Percentiles rank a stretch among this genome's conserved stretches.
Conservation (phyloP, 768 basidiomycete genomes). For the Nevesoporus exiguus region DNA sequence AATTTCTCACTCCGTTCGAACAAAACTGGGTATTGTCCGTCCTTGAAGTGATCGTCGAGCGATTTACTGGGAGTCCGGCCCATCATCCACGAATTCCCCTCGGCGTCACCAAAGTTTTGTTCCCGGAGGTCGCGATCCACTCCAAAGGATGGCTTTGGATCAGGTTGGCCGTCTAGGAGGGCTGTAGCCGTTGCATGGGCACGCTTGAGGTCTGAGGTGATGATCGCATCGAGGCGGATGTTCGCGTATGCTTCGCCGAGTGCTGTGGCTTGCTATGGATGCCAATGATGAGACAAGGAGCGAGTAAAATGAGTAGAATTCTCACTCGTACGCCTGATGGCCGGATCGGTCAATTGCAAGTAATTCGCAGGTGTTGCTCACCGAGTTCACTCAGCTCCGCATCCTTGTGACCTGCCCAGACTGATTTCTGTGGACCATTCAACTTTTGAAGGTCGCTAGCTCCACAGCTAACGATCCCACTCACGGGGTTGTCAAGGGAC, state of each 20-base stretch:
- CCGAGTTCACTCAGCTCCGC: slow-evolving; percentile 74
- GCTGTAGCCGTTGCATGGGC: slow-evolving; percentile 59
- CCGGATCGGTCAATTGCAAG: slow-evolving; percentile 2
- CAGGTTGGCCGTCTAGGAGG: slow-evolving; percentile 45
- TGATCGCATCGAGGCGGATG: slow-evolving; percentile 50
- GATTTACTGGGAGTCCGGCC: slow-evolving; percentile 27
- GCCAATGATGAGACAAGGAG: neutral
- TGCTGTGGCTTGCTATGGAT: slow-evolving; percentile 59
- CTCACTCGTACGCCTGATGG: slow-evolving; percentile 54
- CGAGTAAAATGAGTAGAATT: neutral
- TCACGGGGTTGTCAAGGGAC: slow-evolving; percentile 70
- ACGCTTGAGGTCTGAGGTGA: slow-evolving; percentile 66
- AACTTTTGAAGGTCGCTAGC: neutral
- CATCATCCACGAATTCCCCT: slow-evolving; percentile 51
- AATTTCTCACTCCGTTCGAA: slow-evolving; percentile 48
- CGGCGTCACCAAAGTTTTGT: slow-evolving; percentile 66
- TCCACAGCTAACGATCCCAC: slow-evolving; percentile 8
- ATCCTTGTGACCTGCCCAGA: slow-evolving; percentile 79
- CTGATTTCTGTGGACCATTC: slow-evolving; percentile 33
- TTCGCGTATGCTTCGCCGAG: slow-evolving; percentile 51
- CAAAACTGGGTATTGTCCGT: slow-evolving; percentile 51
- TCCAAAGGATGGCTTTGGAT: slow-evolving; percentile 45
- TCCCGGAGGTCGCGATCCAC: slow-evolving; percentile 57
- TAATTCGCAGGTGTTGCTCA: slow-evolving; percentile 27
- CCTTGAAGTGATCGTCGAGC: slow-evolving; percentile 46